Evolutionary conservation across 345 rosid species (phyloP).

Genomic region (Durio zibethinus): DNA sequence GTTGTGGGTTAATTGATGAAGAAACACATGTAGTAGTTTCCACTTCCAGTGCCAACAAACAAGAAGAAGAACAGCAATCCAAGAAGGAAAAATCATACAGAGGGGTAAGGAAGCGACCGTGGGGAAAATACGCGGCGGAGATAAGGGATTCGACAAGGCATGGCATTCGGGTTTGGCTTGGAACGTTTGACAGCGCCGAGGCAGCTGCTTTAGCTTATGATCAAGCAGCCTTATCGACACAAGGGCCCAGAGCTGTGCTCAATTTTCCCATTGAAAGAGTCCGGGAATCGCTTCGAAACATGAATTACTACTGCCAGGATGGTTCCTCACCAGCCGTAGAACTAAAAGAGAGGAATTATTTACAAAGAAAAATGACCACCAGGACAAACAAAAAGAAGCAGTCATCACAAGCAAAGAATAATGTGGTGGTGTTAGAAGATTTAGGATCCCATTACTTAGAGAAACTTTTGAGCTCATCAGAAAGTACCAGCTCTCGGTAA

Average conservation of each 20-base stretch:
- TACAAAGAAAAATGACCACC: slow-evolving; percentile 34
- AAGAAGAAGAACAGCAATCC: background rate
- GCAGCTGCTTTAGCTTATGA: slow-evolving; percentile 87
- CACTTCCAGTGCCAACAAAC: background rate
- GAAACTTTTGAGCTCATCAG: slow-evolving; percentile 51
- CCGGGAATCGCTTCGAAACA: slow-evolving; percentile 43
- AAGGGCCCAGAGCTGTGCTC: slow-evolving; percentile 55
- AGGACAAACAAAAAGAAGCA: slow-evolving; percentile 25
- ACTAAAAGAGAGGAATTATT: slow-evolving; percentile 47
- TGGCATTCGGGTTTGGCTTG: slow-evolving; percentile 74
- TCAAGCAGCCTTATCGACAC: slow-evolving; percentile 59
- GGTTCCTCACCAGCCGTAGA: slow-evolving; percentile 62
- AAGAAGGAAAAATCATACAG: slow-evolving; percentile 1
- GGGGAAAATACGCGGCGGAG: slow-evolving; percentile 44
- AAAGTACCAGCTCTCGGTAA: background rate
- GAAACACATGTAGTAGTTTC: background rate
- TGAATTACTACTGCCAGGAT: slow-evolving; percentile 41
- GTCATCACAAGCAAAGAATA: slow-evolving; percentile 13
- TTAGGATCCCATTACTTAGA: slow-evolving; percentile 66
- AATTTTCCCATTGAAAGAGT: slow-evolving; percentile 54
- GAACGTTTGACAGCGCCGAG: slow-evolving; percentile 68
- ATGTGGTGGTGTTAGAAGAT: slow-evolving; percentile 58
- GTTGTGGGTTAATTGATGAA: background rate
- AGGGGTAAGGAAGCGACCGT: slow-evolving; percentile 10
- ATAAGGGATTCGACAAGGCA: slow-evolving; percentile 66